Conservation (phyloP, 352 stramenopile species). For the Phytophthora tentaculata region DNA sequence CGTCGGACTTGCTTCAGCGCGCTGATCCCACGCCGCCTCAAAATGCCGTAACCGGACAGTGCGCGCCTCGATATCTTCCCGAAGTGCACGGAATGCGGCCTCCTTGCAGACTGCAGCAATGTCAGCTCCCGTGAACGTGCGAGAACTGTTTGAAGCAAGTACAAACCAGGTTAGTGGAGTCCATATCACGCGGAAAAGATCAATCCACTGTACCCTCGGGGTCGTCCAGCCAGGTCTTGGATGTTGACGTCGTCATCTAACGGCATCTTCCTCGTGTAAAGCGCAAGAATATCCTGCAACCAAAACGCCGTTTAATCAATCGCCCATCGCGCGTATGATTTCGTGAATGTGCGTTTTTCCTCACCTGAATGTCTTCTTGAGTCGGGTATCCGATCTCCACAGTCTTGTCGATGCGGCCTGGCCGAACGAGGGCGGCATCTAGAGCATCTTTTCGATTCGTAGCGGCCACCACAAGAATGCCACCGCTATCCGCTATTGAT, state of each 20-base stretch:
- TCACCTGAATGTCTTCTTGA: slow-evolving; percentile 52
- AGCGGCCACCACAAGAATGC: slow-evolving; percentile 75
- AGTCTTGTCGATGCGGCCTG: slow-evolving; percentile 81
- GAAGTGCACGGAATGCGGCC: slow-evolving; percentile 78
- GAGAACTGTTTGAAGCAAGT: slow-evolving; percentile 28
- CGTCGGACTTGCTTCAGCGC: slow-evolving; percentile 20
- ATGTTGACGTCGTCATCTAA: slow-evolving; percentile 65
- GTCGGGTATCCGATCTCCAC: slow-evolving; percentile 67
- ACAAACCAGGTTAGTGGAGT: slow-evolving; percentile 12
- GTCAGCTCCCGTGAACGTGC: slow-evolving; percentile 65
- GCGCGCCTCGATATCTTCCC: slow-evolving; percentile 55
- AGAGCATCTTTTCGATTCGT: slow-evolving; percentile 77
- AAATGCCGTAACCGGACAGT: slow-evolving; percentile 53
- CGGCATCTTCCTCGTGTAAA: slow-evolving; percentile 77
- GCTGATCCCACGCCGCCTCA: slow-evolving; percentile 53
- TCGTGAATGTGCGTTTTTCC: background rate
- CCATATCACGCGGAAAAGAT: background rate
- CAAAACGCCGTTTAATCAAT: slow-evolving; percentile 12
- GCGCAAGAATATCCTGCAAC: slow-evolving; percentile 64
- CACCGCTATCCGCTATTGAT: slow-evolving; percentile 21
- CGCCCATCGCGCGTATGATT: background rate
- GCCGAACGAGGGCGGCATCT: slow-evolving; percentile 75
- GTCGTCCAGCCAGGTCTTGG: slow-evolving; percentile 38
- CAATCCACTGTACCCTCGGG: slow-evolving; percentile 44
- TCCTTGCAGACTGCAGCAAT: slow-evolving; percentile 79